Percentiles rank a stretch among this genome's conserved stretches.
Conservation (phyloP, 2,329 filamentous ascomycete species). For the Trichoderma sp. region DNA sequence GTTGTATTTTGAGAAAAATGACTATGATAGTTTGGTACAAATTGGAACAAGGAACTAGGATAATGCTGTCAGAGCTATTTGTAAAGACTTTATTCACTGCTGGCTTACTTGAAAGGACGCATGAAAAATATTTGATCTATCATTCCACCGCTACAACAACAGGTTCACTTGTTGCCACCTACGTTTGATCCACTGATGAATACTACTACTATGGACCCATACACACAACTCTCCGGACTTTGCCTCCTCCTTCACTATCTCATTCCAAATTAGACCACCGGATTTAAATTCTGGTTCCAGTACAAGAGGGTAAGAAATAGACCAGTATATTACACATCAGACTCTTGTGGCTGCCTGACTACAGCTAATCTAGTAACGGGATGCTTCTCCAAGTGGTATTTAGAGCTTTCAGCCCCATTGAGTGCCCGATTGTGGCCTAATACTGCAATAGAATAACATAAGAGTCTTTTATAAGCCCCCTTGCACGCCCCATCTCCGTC, state of each 20-base stretch:
- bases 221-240: neutral
- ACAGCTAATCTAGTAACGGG: neutral
- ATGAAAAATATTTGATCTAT: neutral
- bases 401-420: neutral
- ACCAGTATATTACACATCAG: neutral
- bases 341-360: neutral
- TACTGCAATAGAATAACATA: neutral
- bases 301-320: neutral
- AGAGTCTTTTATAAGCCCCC: neutral
- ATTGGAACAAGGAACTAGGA: neutral
- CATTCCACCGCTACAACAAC: neutral
- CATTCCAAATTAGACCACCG: neutral
- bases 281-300: neutral
- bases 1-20: too few species aligned
- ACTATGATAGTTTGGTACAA: too few species aligned
- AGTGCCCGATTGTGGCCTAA: neutral
- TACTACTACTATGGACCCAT: neutral
- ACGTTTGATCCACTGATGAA: neutral
- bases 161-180: constrained; percentile 2
- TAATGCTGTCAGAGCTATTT: neutral
- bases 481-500: neutral
- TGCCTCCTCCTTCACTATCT: neutral
- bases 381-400: neutral
- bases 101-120: neutral
- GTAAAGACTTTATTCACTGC: neutral